Percentiles rank a stretch among this genome's conserved stretches.
These are phyloP conservation scores for Eucalyptus paniculata DNA, from an alignment of 345 rosid species.

Conservation along the genomic window DNA sequence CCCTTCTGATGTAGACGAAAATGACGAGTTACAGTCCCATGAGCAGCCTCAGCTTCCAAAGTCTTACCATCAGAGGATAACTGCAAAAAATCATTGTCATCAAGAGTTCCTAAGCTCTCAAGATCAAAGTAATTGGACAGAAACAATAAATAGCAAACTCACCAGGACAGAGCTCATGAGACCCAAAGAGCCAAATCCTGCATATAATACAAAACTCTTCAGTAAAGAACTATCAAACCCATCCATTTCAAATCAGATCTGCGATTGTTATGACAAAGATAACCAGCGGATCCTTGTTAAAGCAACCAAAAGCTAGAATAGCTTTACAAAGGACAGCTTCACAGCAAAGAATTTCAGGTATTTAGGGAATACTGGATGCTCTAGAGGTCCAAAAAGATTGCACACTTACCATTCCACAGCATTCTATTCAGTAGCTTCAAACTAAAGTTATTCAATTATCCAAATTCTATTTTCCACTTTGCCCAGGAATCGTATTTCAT, in stretches of 20 bases:
- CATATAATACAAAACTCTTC: not conserved
- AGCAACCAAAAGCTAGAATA: not conserved
- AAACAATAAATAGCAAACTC: slow-evolving; percentile 4
- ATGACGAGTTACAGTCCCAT: slow-evolving; percentile 97
- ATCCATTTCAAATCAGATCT: not conserved
- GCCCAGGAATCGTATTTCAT: not conserved
- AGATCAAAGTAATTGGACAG: not conserved
- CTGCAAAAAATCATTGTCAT: slow-evolving; percentile 17
- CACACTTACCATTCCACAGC: not conserved
- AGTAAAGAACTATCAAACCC: not conserved
- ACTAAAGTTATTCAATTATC: not conserved
- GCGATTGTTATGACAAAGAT: not conserved
- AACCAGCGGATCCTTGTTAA: not conserved
- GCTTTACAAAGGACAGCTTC: not conserved
- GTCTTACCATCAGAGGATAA: slow-evolving; percentile 93
- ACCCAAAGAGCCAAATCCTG: slow-evolving; percentile 98
- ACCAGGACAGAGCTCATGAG: slow-evolving; percentile 97
- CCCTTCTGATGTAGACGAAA: slow-evolving; percentile 84
- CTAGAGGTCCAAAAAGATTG: not conserved
- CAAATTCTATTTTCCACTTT: not conserved
- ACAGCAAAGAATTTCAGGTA: not conserved
- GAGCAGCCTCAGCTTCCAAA: slow-evolving; percentile 96
- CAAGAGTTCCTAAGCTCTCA: not conserved
- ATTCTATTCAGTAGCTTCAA: not conserved
- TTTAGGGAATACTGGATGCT: not conserved